Conservation (phyloP, 2,329 filamentous ascomycete species). For the Fusarium oligoseptatum region DNA sequence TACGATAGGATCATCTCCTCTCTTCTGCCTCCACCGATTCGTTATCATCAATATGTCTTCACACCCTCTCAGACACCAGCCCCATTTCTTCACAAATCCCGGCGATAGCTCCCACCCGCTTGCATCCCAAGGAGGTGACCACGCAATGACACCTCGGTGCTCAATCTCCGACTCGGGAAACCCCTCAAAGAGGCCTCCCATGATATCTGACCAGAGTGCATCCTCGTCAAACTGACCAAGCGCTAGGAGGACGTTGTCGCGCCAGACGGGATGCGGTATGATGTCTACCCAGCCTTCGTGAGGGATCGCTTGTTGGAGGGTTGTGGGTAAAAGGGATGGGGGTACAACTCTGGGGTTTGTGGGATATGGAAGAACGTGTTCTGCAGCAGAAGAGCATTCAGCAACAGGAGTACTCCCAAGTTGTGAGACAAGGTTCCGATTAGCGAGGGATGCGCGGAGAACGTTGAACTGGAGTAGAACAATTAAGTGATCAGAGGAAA, state of each 20-base stretch:
- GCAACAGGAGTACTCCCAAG: neutral
- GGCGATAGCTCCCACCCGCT: conserved; percentile 41
- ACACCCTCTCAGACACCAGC: conserved; percentile 30
- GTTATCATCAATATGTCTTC: conserved; percentile 26
- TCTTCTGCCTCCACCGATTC: conserved; percentile 32
- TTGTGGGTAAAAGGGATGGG: neutral
- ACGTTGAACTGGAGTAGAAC: conserved; percentile 11
- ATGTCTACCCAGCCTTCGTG: conserved; percentile 58
- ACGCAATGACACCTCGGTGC: conserved; percentile 57
- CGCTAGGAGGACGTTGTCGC: conserved; percentile 55
- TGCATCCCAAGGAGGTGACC: conserved; percentile 49
- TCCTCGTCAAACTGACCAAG: conserved; percentile 57
- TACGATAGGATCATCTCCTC: conserved; percentile 23
- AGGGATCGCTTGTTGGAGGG: conserved; percentile 43
- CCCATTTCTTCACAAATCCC: conserved; percentile 41
- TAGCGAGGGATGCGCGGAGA: neutral
- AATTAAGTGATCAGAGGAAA: conserved; percentile 9
- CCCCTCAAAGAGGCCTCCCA: conserved; percentile 59
- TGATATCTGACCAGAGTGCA: conserved; percentile 58
- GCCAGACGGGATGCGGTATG: conserved; percentile 51
- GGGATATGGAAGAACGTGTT: neutral
- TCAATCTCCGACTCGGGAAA: conserved; percentile 58
- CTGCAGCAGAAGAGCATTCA: neutral
- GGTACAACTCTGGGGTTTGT: neutral
- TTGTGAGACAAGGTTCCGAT: neutral